Conservation (phyloP, 2,329 filamentous ascomycete species). For the Capronia americana region DNA sequence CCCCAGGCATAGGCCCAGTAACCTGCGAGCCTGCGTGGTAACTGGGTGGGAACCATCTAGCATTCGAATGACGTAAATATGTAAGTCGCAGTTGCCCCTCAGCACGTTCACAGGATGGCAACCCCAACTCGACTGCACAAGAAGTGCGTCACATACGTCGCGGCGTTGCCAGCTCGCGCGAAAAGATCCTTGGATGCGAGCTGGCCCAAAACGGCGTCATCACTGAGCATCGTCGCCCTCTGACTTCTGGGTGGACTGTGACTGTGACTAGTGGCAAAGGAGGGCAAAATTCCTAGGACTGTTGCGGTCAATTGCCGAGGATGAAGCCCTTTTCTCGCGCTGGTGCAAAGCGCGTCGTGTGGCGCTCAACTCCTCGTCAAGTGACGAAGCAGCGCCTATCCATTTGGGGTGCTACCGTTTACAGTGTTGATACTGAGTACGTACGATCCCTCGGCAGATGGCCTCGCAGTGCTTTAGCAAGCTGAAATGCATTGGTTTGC, state of each 20-base stretch:
- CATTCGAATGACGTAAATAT: neutral
- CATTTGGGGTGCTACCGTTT: neutral
- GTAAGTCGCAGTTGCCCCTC: no score
- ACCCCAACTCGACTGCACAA: no score
- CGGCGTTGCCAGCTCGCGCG: no score
- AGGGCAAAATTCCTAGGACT: neutral
- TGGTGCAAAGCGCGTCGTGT: neutral
- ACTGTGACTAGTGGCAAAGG: no score
- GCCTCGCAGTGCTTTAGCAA: neutral
- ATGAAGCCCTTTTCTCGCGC: neutral
- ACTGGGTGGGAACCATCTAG: no score
- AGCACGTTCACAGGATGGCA: no score
- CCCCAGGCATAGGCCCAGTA: no score
- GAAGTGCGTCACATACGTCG: neutral
- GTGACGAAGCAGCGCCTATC: neutral
- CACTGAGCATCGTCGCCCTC: neutral
- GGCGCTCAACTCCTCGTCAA: neutral
- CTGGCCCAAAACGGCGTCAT: neutral
- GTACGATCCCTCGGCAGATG: neutral
- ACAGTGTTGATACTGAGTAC: neutral
- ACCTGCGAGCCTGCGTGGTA: no score
- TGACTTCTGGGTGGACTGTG: neutral
- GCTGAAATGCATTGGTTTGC: neutral
- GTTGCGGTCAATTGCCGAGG: neutral
- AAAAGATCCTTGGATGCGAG: neutral